Conservation (phyloP, 108 stramenopile genomes). For the Phaeodactylum tricornutum region DNA sequence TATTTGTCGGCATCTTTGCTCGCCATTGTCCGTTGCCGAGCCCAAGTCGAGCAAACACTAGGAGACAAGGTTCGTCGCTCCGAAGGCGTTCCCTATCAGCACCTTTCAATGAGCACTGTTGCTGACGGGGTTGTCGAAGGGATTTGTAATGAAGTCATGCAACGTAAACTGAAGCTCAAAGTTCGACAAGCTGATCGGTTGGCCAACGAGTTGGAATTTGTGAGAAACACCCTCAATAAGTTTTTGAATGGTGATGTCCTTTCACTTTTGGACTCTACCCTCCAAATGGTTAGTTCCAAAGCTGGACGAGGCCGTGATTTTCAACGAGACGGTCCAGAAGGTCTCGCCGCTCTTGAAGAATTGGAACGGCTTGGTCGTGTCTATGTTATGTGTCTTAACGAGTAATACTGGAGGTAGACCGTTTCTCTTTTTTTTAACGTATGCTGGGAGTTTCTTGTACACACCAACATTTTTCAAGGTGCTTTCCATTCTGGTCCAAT, state of each 20-base stretch:
- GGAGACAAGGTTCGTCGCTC: conserved; percentile 53
- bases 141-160: conserved; percentile 61
- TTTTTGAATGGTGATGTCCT: conserved; percentile 48
- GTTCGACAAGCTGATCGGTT: conserved; percentile 61
- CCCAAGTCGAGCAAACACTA: conserved; percentile 81
- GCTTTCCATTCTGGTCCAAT: no score
- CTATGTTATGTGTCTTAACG: conserved; percentile 72
- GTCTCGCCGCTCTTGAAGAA: conserved; percentile 65
- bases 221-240: conserved; percentile 61
- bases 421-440: neutral
- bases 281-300: conserved; percentile 49
- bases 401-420: conserved; percentile 8
- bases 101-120: conserved; percentile 69
- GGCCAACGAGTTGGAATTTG: conserved; percentile 71
- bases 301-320: conserved; percentile 44
- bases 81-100: conserved; percentile 60
- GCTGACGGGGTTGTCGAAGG: conserved; percentile 76
- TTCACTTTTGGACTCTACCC: conserved; percentile 39
- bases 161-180: conserved; percentile 44
- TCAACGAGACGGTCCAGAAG: conserved; percentile 74
- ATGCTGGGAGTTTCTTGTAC: neutral
- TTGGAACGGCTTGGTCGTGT: conserved; percentile 76
- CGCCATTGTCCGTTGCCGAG: conserved; percentile 73
- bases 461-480: neutral
- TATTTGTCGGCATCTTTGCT: conserved; percentile 74